Evolutionary conservation across 805 yeast species (phyloP), one percentile per base, ranked within the genome.

Genomic region (Yamadazyma insecticola): DNA sequence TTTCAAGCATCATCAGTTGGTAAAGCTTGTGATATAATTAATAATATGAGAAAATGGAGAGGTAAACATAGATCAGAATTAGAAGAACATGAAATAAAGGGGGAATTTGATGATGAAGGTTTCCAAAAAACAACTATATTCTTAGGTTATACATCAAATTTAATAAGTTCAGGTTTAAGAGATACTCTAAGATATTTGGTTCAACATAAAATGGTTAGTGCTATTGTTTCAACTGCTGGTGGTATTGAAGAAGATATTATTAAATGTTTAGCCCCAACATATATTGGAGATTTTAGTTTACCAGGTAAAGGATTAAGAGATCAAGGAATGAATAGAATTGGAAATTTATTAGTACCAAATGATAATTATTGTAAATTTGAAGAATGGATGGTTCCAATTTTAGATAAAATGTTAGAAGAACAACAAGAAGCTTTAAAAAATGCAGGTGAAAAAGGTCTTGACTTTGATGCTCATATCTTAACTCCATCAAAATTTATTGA

Each of bases 211-310:
- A 84, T 83, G 75, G 96, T 92, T 26, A 82, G 88, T 48, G 97
- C 95, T 12, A 77, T 92, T 48, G 98, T 92, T 29, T 82, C 97
- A n/a, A 75, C 90, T 40, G 98, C 96, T 14, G 99, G 99, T 44
- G 99, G 98, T 45, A 79, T 92, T 40, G 99, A 92, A 58, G 99
- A 92, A 65, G 99, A 92, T 62, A 64, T 92, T 29, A 92, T 92
- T 69, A 92, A 92, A 60, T 88, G 96, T 55, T 69, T 92, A 35
- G 98, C 97, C 2, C 96, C 97, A 34, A 92, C 99, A 6, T 89
- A 79, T 51, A 67, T 94, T 70, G 97, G 98, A 32, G 97, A 88
- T 30, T 92, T 88, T 57, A 57, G 81, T 26, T 68, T 90, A 44
- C 76, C 79, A 11, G 99, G 99, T 38, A 68, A 78, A 35, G 68